Conservation (phyloP, 257 asterid genomes). For the Ilex asprella region DNA sequence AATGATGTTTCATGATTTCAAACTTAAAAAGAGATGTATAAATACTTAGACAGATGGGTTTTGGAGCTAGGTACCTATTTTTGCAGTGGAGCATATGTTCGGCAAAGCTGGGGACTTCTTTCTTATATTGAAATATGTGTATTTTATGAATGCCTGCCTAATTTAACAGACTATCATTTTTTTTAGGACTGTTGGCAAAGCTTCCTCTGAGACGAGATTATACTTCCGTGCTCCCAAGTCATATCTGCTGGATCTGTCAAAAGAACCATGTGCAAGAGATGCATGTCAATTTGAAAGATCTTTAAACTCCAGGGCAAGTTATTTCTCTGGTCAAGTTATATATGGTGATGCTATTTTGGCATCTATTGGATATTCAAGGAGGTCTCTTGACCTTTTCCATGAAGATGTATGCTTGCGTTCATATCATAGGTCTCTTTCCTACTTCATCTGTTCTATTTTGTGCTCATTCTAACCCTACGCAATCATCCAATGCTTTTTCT, state of each 20-base stretch:
- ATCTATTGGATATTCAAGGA: constrained; percentile 83
- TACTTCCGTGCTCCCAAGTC: constrained; percentile 56
- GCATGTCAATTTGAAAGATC: constrained; percentile 34
- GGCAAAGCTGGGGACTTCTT: background rate
- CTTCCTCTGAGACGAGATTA: constrained; percentile 83
- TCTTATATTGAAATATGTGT: background rate
- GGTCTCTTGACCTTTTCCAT: constrained; percentile 46
- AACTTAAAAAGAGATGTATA: too few species aligned
- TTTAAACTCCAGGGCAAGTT: constrained; percentile 67
- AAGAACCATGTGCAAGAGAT: constrained; percentile 25
- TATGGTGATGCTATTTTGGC: constrained; percentile 89
- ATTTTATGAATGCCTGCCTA: background rate
- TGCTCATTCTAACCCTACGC: background rate
- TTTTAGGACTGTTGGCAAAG: constrained; percentile 74
- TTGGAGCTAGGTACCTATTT: too few species aligned
- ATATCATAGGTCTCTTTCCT: constrained; percentile 56
- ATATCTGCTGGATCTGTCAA: constrained; percentile 17
- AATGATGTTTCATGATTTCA: too few species aligned
- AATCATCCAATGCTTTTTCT: background rate
- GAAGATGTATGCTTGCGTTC: constrained; percentile 58
- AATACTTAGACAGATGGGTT: too few species aligned
- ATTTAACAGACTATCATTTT: constrained; percentile 2
- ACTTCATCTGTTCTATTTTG: constrained; percentile 4
- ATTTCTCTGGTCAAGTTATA: constrained; percentile 61
- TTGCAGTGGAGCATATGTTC: too few species aligned